Conservation (phyloP, 192 early-diverging fungal species). For the Chytriomyces confervae region DNA sequence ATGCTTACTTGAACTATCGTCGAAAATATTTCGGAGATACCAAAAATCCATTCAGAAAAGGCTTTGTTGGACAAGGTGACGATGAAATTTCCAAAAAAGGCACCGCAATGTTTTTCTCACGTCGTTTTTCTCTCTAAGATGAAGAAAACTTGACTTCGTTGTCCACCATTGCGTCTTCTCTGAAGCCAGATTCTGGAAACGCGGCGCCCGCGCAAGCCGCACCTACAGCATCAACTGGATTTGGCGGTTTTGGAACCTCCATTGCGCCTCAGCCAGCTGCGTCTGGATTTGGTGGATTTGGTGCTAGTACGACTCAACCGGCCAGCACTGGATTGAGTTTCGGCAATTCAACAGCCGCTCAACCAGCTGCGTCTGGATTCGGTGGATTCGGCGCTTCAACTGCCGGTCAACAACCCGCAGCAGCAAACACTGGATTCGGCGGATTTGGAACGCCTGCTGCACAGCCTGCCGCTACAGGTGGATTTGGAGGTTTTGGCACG, state of each 20-base stretch:
- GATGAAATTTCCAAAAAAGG: neutral
- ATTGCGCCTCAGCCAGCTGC: neutral
- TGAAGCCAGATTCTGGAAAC: neutral
- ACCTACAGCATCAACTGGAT: neutral
- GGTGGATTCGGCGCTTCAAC: neutral
- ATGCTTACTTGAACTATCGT: slow-evolving; percentile 31
- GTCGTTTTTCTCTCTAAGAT: slow-evolving; percentile 30
- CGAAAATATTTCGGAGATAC: slow-evolving; percentile 37
- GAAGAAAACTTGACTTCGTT: slow-evolving; percentile 35
- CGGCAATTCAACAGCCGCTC: neutral
- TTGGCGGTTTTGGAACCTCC: neutral
- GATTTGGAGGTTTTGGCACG: neutral
- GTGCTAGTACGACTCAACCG: neutral
- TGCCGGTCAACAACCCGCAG: neutral
- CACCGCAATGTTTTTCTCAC: neutral
- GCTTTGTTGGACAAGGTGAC: slow-evolving; percentile 21
- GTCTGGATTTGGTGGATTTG: neutral
- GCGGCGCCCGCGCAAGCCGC: neutral
- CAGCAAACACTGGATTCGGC: neutral
- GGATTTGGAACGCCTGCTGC: neutral
- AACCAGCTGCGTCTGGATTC: neutral
- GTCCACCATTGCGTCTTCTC: slow-evolving; percentile 54
- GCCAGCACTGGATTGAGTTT: neutral
- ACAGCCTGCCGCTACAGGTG: neutral
- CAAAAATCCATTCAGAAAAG: slow-evolving; percentile 26